A percentile compares a stretch with the other conserved stretches of the same genome.
Evolutionary conservation across 1,139 yeast genomes (phyloP).

Genomic region (Yamadazyma diddensiae): DNA sequence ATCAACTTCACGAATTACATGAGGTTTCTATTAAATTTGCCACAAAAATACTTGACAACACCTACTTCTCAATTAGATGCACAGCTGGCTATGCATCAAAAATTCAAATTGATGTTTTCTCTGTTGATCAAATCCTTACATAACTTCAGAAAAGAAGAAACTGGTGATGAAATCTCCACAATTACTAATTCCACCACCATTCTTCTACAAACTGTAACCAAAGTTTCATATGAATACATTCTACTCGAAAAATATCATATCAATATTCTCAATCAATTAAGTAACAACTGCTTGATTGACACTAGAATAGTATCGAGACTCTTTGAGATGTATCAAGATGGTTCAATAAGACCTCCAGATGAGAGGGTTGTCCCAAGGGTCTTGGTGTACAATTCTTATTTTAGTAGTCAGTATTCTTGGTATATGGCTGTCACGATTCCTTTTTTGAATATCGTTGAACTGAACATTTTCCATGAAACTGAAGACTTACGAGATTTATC

Average conservation of each 20-base stretch:
- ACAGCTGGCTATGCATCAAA: slow-evolving; percentile 26
- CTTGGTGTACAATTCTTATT: slow-evolving; percentile 31
- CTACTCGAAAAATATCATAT: slow-evolving; percentile 41
- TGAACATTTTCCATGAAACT: slow-evolving; percentile 30
- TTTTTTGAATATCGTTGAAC: slow-evolving; percentile 35
- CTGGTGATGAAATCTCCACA: slow-evolving; percentile 23
- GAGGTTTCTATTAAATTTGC: slow-evolving; percentile 33
- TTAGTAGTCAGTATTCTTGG: slow-evolving; percentile 40
- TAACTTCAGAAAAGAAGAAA: slow-evolving; percentile 28
- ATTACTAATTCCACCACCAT: slow-evolving; percentile 17
- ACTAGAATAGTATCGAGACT: slow-evolving; percentile 20
- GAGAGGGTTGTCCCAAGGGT: slow-evolving; percentile 26
- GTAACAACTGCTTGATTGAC: slow-evolving; percentile 33
- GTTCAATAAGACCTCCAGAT: slow-evolving; percentile 8
- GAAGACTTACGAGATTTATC: slow-evolving; percentile 16
- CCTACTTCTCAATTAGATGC: slow-evolving; percentile 19
- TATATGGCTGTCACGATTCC: slow-evolving; percentile 36
- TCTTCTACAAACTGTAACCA: slow-evolving; percentile 31
- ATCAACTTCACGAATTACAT: slow-evolving; percentile 39
- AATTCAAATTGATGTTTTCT: slow-evolving; percentile 25
- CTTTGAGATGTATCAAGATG: slow-evolving; percentile 20
- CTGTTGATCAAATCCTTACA: slow-evolving; percentile 27
- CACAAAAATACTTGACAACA: slow-evolving; percentile 16
- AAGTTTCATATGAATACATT: slow-evolving; percentile 40
- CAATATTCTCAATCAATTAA: slow-evolving; percentile 36